Percentiles rank a stretch among this genome's conserved stretches.
These are phyloP conservation scores for Umbilicus rupestris DNA, from an alignment of 164 flowering plant species.

Conservation along the genomic window DNA sequence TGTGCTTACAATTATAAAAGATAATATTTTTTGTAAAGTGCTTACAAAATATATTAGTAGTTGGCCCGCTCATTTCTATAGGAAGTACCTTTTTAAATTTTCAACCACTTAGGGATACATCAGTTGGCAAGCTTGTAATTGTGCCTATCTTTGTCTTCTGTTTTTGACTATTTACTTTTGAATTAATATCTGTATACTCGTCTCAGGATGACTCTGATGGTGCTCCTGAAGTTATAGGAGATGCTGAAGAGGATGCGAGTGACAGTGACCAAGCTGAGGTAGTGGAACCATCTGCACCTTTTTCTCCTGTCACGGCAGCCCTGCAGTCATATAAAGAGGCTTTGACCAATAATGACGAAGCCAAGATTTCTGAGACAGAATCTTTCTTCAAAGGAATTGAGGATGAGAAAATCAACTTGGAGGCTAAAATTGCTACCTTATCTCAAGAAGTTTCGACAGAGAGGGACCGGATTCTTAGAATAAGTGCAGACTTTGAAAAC, in stretches of 20 bases:
- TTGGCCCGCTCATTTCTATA: too few relatives aligned
- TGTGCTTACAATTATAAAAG: too few relatives aligned
- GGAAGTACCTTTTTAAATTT: too few relatives aligned
- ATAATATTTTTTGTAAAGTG: too few relatives aligned
- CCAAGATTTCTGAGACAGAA: conserved; percentile 53
- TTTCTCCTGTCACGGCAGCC: conserved; percentile 32
- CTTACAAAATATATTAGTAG: too few relatives aligned
- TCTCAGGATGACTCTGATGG: conserved; percentile 49
- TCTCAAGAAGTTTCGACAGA: conserved; percentile 49
- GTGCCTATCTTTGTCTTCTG: not conserved
- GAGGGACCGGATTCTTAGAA: conserved; percentile 61
- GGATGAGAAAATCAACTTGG: conserved; percentile 56
- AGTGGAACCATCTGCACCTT: conserved; percentile 29
- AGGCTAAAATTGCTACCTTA: conserved; percentile 35
- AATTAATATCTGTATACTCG: not conserved
- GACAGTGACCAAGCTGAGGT: conserved; percentile 27
- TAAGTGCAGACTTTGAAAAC: conserved; percentile 92
- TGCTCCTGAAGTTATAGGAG: conserved; percentile 26
- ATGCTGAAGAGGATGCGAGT: conserved; percentile 27
- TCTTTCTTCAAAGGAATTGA: conserved; percentile 49
- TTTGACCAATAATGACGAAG: conserved; percentile 43
- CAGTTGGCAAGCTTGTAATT: too few relatives aligned
- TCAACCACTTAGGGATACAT: too few relatives aligned
- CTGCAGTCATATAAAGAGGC: conserved; percentile 75
- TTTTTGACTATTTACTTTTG: not conserved